phyloP scores from a whole-genome alignment of 176 grass and related monocot species.

The Musa itinerans region DNA sequence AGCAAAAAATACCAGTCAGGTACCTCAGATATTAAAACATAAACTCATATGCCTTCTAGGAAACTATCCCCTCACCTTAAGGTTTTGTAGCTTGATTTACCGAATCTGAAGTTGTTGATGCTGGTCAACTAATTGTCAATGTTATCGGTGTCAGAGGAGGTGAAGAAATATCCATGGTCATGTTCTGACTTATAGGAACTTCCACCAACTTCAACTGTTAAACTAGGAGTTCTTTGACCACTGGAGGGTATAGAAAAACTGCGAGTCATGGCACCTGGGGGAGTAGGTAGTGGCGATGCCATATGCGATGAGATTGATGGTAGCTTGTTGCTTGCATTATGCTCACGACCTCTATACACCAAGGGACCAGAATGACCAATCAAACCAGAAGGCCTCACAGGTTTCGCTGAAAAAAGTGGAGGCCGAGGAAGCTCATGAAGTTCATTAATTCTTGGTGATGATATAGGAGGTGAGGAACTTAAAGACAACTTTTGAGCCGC shows the following conservation, averaged over 20 bases:
- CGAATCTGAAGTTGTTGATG: constrained; percentile 34
- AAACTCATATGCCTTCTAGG: background rate
- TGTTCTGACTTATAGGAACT: constrained; percentile 32
- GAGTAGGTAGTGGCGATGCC: constrained; percentile 75
- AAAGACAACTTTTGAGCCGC: constrained; percentile 34
- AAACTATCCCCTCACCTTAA: constrained; percentile 16
- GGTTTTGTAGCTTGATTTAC: constrained; percentile 26
- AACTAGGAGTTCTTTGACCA: constrained; percentile 34
- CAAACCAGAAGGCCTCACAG: constrained; percentile 38
- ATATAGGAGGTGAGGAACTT: constrained; percentile 38
- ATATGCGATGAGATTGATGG: constrained; percentile 40
- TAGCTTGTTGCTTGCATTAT: constrained; percentile 35
- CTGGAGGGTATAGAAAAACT: constrained; percentile 97
- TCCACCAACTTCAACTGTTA: constrained; percentile 48
- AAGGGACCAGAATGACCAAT: constrained; percentile 77
- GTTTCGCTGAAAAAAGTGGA: constrained; percentile 39
- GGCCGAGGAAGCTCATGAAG: constrained; percentile 93
- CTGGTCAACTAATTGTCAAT: constrained; percentile 33
- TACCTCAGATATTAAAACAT: no score
- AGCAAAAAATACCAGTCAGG: background rate
- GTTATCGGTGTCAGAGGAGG: constrained; percentile 46
- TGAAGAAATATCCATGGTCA: constrained; percentile 32
- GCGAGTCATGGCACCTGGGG: constrained; percentile 59
- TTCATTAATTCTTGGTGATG: constrained; percentile 75
- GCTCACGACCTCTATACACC: constrained; percentile 40